Conservation (phyloP, 164 flowering plant species). For the Brasenia schreberi region DNA sequence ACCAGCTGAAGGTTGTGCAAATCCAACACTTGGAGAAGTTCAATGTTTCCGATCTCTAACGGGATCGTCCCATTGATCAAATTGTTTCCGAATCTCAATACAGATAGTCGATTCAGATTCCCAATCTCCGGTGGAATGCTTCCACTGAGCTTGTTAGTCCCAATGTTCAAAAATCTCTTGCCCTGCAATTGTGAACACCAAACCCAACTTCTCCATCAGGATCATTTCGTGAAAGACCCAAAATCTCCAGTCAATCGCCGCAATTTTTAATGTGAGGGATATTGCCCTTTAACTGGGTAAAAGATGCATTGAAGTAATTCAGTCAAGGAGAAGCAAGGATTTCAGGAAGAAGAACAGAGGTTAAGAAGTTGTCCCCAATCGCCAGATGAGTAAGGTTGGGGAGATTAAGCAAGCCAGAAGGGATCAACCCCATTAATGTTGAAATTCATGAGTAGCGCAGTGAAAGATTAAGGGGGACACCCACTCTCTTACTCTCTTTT, state of each 20-base stretch:
- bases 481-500: no score
- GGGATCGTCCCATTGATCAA: slow-evolving; percentile 59
- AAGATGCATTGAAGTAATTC: slow-evolving; percentile 57
- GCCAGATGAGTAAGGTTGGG: not conserved
- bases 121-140: slow-evolving; percentile 43
- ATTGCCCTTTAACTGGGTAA: slow-evolving; percentile 51
- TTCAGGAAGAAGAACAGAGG: slow-evolving; percentile 6
- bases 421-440: slow-evolving; percentile 59
- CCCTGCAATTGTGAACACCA: slow-evolving; percentile 35
- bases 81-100: slow-evolving; percentile 57
- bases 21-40: slow-evolving; percentile 59
- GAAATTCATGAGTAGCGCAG: no score
- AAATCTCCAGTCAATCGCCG: slow-evolving; percentile 28
- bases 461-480: no score
- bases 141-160: slow-evolving; percentile 54
- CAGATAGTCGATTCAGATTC: slow-evolving; percentile 31
- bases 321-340: slow-evolving; percentile 21
- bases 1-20: slow-evolving; percentile 60
- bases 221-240: slow-evolving; percentile 61
- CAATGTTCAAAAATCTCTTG: slow-evolving; percentile 50
- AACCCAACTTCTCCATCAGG: slow-evolving; percentile 51
- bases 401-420: slow-evolving; percentile 42
- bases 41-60: slow-evolving; percentile 44
- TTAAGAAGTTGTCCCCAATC: not conserved
- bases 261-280: slow-evolving; percentile 37